Evolutionary conservation across 495 filamentous ascomycete species (phyloP).

Genomic region (Penicillium goetzii): DNA sequence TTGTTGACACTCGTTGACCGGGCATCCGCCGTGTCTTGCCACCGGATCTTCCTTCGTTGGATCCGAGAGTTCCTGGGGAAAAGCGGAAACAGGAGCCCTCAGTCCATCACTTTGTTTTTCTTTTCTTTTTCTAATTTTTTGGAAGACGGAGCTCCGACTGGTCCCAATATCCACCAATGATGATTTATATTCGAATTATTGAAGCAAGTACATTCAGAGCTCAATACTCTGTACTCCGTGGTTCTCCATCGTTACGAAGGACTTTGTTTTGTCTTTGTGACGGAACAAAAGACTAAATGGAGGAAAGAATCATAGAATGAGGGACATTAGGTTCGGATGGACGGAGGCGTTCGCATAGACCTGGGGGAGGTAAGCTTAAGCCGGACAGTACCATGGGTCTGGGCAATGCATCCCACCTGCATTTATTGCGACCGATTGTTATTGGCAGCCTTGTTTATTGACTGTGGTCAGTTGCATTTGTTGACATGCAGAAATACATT

Average conservation of each 20-base stretch:
- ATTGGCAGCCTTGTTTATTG: conserved; percentile 5
- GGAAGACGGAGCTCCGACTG: conserved; percentile 17
- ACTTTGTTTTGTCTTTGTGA: conserved; percentile 3
- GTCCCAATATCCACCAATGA: conserved; percentile 11
- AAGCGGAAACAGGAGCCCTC: not conserved
- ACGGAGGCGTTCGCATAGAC: conserved; percentile 32
- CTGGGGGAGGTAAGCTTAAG: conserved; percentile 23
- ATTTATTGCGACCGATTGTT: not conserved
- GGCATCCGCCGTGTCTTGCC: conserved; percentile 27
- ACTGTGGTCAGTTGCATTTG: not conserved
- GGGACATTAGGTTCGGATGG: conserved; percentile 31
- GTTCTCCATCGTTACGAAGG: not conserved
- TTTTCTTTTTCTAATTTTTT: conserved; percentile 15
- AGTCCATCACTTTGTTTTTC: not conserved
- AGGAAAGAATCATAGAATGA: not conserved
- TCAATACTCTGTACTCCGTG: not conserved
- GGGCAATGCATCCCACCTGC: conserved; percentile 4
- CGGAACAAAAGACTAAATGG: not conserved
- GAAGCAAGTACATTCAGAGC: not conserved
- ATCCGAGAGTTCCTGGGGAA: conserved; percentile 19
- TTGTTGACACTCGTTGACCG: conserved; percentile 27
- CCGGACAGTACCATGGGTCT: conserved; percentile 13
- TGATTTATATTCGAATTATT: not conserved
- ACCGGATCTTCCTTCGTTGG: conserved; percentile 23
- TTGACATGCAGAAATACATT: not conserved